Evolutionary conservation across 2,329 filamentous ascomycete genomes (phyloP), one percentile per base, ranked within the genome.

Genomic region (Fusarium denticulatum): DNA sequence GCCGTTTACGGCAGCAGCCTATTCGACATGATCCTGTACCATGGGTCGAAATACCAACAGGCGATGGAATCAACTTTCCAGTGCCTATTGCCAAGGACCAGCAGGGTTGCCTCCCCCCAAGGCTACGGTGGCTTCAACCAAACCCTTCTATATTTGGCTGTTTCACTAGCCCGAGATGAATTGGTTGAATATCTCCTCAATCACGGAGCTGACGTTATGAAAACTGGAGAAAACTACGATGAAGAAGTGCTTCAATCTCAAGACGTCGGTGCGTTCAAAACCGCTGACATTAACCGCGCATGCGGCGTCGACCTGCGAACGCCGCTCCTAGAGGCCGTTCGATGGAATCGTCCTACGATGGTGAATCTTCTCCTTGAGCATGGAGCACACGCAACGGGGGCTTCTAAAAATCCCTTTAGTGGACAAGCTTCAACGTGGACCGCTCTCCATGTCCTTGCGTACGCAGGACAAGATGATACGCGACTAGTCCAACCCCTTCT

Each of bases 371-470:
- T 47, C 14, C 45, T 47, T 8, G 45, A 47, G 9, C 9, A 47
- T 16, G 45, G 26, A 6, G 20, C 26, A 16, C 6, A 30, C 0
- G 26, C 26, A 4, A 30, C 45, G 3, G 26, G 1, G 8, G 26
- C 20, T 16, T 47, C 14, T 6, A n/a, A 47, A 0, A 47, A 47
- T n/a, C 45, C 26, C 0, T 47, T 22, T 10, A 47, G 45, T 16
- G 45, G 26, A 16, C 45, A 47, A 30, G 14, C 5, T 30, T 47
- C 26, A n/a, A 8, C 20, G 20, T 47, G 45, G 45, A 47, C 26
- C 10, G 26, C 45, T n/a, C 10, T 47, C 2, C 26, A 30, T 47
- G 20, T 47, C 4, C 7, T 47, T 5, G 45, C 45, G 6, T n/a
- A 47, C 4, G 26, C 45, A 30, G 45, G 45, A 1, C 45, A 47